phyloP scores from a whole-genome alignment of 2,329 filamentous ascomycete species.

The Claviceps pusilla region DNA sequence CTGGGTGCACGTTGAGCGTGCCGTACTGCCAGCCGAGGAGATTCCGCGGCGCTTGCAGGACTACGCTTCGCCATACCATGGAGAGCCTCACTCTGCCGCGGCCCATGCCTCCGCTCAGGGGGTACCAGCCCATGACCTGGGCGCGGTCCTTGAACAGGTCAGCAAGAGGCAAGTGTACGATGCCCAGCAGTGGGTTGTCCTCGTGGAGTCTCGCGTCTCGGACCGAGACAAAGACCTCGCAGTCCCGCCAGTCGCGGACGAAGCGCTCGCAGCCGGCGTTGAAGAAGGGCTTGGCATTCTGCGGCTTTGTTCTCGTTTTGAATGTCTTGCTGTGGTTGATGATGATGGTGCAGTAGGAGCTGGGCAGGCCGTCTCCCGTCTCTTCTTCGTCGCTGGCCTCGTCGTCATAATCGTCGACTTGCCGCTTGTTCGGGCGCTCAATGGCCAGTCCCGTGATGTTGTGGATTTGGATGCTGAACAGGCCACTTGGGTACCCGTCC shows the following conservation, averaged over 20 bases:
- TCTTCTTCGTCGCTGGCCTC: slow-evolving; percentile 42
- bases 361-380: slow-evolving; percentile 49
- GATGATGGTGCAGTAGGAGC: slow-evolving; percentile 58
- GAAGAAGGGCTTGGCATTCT: slow-evolving; percentile 65
- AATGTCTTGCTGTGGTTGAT: slow-evolving; percentile 57
- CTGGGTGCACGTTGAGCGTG: slow-evolving; percentile 48
- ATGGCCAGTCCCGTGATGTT: slow-evolving; percentile 56
- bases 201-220: slow-evolving; percentile 55
- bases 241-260: slow-evolving; percentile 50
- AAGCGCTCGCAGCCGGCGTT: slow-evolving; percentile 63
- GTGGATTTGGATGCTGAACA: slow-evolving; percentile 57
- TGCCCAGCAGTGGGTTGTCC: slow-evolving; percentile 53
- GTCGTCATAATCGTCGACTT: slow-evolving; percentile 28
- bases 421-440: slow-evolving; percentile 41
- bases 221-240: slow-evolving; percentile 53
- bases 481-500: slow-evolving; percentile 45
- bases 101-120: slow-evolving; percentile 56
- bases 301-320: slow-evolving; percentile 60
- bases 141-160: slow-evolving; percentile 47
- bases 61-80: slow-evolving; percentile 57
- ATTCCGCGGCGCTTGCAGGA: slow-evolving; percentile 42
- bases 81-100: slow-evolving; percentile 55
- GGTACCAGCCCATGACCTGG: slow-evolving; percentile 51
- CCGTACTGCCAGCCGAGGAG: slow-evolving; percentile 58
- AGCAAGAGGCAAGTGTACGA: slow-evolving; percentile 50